Base-by-base conservation (phyloP, 768 basidiomycete genomes). In the Mycena latifolia region DNA sequence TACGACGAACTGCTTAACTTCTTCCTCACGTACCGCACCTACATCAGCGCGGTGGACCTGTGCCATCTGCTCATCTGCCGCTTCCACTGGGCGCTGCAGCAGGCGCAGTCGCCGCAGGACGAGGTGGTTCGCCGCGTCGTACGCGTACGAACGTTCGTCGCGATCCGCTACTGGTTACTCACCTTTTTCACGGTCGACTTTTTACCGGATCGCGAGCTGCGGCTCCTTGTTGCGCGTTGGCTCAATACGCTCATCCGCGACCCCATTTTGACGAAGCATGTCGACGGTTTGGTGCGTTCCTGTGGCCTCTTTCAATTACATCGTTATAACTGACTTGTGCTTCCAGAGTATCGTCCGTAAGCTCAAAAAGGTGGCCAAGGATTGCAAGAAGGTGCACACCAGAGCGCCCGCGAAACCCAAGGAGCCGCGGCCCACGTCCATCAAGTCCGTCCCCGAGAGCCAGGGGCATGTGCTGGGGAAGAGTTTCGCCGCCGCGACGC, bases 111-210 rank as follows among this genome's bases (percentile, higher is more conserved):
- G 8, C 51, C 71, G 25, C 85, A 88, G 52, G 94, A 95, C 72
- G 91, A 93, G 66, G 85, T 85, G 58, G 86, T 90, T 35, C 84
- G 90, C 60, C 85, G 90, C 55, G 89, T 96, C 58, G 94, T 95
- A 27, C 87, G 94, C 46, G 93, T 95, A 11, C 84, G 96, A 73
- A 96, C 95, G 14, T 96, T 95, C 74, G 92, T 94, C 33, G 94
- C 94, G 7, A 88, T 96, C 59, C 86, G 94, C 46, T 94, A 94
- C 73, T 98, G 96, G 95, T 76, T 97, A 48, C 79, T 94, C 73
- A 95, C 94, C 9, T 96, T 96, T 77, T 97, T 96, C 76, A 85
- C 85, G 54, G 91, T 93, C 68, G 95, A 98, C 75, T 97, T 96
- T 73, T 78, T 95, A 64, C 89, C 92, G 46, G 90, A 93, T 77